phyloP scores from a whole-genome alignment of 2,329 filamentous ascomycete species.

The Pyricularia sp. region DNA sequence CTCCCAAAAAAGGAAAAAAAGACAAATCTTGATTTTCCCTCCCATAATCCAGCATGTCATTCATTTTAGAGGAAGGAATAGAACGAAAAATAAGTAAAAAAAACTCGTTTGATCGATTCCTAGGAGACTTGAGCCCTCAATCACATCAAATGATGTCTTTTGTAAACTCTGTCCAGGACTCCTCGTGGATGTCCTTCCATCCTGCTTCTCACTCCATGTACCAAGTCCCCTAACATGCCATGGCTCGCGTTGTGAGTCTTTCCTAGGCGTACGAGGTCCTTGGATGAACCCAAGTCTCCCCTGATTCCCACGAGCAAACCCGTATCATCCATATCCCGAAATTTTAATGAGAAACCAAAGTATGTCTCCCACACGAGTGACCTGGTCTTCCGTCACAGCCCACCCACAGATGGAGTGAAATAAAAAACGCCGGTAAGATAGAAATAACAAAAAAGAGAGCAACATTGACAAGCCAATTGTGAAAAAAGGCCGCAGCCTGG shows the following conservation, averaged over 20 bases:
- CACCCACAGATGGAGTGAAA: slow-evolving; percentile 4
- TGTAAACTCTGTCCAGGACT: neutral
- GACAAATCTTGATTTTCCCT: neutral
- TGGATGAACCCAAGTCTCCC: neutral
- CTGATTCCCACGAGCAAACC: neutral
- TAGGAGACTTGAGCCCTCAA: neutral
- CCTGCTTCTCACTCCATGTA: neutral
- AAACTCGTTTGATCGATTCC: neutral
- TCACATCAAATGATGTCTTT: neutral
- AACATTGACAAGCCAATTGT: neutral
- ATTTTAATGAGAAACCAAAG: neutral
- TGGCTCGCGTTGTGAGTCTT: neutral
- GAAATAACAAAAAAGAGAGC: slow-evolving; percentile 9
- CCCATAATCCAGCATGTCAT: neutral
- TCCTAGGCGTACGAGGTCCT: neutral
- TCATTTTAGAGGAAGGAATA: neutral
- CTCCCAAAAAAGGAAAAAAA: neutral
- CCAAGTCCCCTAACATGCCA: neutral
- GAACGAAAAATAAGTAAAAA: neutral
- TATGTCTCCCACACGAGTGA: neutral
- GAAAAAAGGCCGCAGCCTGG: neutral
- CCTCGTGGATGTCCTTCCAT: neutral
- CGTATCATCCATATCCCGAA: neutral
- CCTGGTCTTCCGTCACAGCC: neutral
- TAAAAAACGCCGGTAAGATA: slow-evolving; percentile 6